A percentile compares a stretch with the other conserved stretches of the same genome.
These are phyloP conservation scores for Curvularia eragrostidis DNA, from an alignment of 2,329 filamentous ascomycete genomes.

Conservation along the genomic window DNA sequence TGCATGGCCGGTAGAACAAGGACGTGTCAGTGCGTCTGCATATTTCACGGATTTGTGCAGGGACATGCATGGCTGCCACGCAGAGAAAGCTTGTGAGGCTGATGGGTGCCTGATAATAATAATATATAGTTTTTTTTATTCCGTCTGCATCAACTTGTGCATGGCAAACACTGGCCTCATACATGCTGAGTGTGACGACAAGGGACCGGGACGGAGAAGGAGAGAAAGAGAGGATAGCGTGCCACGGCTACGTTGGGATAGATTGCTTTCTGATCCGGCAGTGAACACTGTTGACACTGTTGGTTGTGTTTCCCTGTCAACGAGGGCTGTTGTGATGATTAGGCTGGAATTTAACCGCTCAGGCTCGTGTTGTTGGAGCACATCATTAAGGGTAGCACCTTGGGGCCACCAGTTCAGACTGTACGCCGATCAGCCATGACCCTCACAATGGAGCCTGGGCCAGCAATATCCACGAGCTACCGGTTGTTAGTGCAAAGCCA, in stretches of 20 bases:
- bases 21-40: constrained; percentile 29
- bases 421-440: constrained; percentile 97
- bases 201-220: too few relatives aligned
- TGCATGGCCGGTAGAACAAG: constrained; percentile 27
- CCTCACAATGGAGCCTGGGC: constrained; percentile 84
- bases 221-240: neutral
- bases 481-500: constrained; percentile 23
- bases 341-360: constrained; percentile 2
- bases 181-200: neutral
- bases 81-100: constrained; percentile 13
- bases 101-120: constrained; percentile 16
- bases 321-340: neutral
- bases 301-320: neutral
- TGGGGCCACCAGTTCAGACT: constrained; percentile 62
- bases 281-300: neutral
- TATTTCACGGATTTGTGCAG: constrained; percentile 27
- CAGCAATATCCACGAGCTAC: constrained; percentile 85
- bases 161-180: neutral
- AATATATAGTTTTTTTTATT: constrained; percentile 2
- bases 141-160: constrained; percentile 1
- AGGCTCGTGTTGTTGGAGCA: neutral
- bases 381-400: neutral
- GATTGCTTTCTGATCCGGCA: neutral
- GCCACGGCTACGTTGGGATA: neutral
- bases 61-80: constrained; percentile 25